Evolutionary conservation across 345 rosid species (phyloP).

Genomic region (Populus euphratica): DNA sequence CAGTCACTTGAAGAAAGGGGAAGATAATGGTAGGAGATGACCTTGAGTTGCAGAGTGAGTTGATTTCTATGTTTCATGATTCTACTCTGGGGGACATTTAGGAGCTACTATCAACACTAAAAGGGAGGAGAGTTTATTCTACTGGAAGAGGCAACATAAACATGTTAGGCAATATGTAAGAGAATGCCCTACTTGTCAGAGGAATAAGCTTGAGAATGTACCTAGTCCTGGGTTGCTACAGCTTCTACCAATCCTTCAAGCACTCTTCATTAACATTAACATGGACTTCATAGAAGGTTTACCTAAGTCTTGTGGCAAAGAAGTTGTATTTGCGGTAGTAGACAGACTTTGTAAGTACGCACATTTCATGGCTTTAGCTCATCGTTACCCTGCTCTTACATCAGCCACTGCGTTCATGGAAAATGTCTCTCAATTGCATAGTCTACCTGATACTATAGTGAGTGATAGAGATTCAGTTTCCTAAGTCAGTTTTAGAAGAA

Average conservation of each 20-base stretch:
- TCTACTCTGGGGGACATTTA: too few relatives aligned
- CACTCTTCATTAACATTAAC: neutral
- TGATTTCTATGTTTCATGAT: too few relatives aligned
- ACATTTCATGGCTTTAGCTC: neutral
- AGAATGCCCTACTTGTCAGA: neutral
- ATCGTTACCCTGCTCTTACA: neutral
- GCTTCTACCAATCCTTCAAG: neutral
- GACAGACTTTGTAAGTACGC: neutral
- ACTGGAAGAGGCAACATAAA: neutral
- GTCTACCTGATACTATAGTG: neutral
- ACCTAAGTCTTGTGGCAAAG: neutral
- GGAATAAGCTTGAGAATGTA: neutral
- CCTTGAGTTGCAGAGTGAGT: too few relatives aligned
- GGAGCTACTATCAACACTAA: too few relatives aligned
- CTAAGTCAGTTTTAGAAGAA: neutral
- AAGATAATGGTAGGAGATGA: too few relatives aligned
- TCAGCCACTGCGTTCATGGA: too few relatives aligned
- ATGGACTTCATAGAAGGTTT: neutral
- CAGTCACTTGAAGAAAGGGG: too few relatives aligned
- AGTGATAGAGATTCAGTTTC: neutral
- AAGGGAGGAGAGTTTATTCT: neutral
- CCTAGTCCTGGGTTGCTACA: neutral
- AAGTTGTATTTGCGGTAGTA: neutral
- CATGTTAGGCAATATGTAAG: neutral
- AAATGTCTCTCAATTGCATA: neutral